Conservation (phyloP, 805 yeast genomes). For the Candida pseudoglaebosa region DNA sequence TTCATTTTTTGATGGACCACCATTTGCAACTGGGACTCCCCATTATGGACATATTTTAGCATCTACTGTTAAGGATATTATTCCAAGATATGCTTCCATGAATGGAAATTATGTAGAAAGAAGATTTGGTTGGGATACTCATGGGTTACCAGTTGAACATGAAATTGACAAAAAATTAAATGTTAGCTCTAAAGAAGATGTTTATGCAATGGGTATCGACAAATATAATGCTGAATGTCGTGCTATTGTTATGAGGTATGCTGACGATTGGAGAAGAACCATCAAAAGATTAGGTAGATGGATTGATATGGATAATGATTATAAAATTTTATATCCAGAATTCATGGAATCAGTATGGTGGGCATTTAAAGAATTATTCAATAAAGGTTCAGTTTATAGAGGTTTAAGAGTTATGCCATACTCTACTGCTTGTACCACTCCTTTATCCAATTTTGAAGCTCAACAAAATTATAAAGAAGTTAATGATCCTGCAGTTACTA, state of each 20-base stretch:
- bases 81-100: slow-evolving; percentile 97
- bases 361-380: slow-evolving; percentile 87
- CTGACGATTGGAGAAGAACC: slow-evolving; percentile 90
- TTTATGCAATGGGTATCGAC: slow-evolving; percentile 88
- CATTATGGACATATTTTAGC: slow-evolving; percentile 98
- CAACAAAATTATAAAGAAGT: slow-evolving; percentile 98
- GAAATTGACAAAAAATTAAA: slow-evolving; percentile 97
- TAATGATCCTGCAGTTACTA: slow-evolving; percentile 91
- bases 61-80: slow-evolving; percentile 94
- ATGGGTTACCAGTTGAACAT: slow-evolving; percentile 97
- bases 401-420: slow-evolving; percentile 99
- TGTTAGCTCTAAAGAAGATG: slow-evolving; percentile 91
- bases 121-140: slow-evolving; percentile 99
- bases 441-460: slow-evolving; percentile 95
- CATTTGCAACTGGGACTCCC: slow-evolving; percentile 99
- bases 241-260: slow-evolving; percentile 95
- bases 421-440: slow-evolving; percentile 95
- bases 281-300: slow-evolving; percentile 96
- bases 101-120: slow-evolving; percentile 94
- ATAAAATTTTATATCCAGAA: slow-evolving; percentile 90
- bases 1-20: slow-evolving; percentile 98
- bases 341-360: slow-evolving; percentile 99
- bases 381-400: slow-evolving; percentile 86
- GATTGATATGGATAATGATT: slow-evolving; percentile 98
- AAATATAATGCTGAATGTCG: slow-evolving; percentile 94